phyloP scores from a whole-genome alignment of 768 basidiomycete species.

The Suillus cothurnatus region DNA sequence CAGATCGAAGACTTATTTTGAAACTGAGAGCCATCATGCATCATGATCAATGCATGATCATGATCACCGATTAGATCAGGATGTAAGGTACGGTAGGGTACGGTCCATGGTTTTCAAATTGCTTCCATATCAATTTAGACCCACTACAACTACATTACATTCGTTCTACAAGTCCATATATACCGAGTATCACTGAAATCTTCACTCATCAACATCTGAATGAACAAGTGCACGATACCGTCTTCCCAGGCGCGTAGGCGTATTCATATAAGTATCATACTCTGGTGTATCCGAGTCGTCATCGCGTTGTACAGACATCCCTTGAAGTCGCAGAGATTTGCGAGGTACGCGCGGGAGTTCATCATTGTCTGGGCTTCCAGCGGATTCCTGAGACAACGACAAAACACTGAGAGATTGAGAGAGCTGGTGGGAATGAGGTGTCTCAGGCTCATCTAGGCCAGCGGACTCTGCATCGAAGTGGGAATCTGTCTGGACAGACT shows the following conservation, averaged over 20 bases:
- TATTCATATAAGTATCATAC: not conserved
- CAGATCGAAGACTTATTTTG: not conserved
- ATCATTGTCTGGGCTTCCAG: not conserved
- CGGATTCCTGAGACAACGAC: not conserved
- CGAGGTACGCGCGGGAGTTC: not conserved
- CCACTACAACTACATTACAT: not conserved
- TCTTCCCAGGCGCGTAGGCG: not conserved
- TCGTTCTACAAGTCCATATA: not conserved
- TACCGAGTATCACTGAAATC: not conserved
- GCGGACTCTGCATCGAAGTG: not conserved
- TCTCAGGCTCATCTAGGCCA: not conserved
- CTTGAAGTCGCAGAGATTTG: not conserved
- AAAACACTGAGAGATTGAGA: not conserved
- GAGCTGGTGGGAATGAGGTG: not conserved
- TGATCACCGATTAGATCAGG: conserved; percentile 3
- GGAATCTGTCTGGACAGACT: not conserved
- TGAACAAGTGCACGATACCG: not conserved
- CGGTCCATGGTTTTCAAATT: not conserved
- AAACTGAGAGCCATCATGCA: not conserved
- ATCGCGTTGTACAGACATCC: not conserved
- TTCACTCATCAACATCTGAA: not conserved
- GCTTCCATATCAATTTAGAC: not conserved
- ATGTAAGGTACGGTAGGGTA: not conserved
- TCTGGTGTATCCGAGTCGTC: not conserved
- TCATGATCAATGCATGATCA: not conserved